These are phyloP conservation scores for Mycena citricolor DNA, from an alignment of 1,284 basidiomycete genomes.

Conservation along the genomic window DNA sequence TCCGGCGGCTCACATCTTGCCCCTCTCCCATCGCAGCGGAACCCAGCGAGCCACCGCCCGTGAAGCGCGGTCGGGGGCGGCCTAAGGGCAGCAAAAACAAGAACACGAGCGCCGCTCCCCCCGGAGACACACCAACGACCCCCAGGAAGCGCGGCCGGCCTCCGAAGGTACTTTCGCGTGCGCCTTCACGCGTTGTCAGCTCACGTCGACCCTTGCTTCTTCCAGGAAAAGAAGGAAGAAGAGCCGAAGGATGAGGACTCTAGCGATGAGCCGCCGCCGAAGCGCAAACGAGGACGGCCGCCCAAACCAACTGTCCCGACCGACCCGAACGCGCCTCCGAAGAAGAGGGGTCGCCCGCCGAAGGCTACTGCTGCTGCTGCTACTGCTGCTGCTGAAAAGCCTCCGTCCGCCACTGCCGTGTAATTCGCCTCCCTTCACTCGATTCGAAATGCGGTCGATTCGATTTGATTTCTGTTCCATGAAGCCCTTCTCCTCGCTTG, in stretches of 20 bases:
- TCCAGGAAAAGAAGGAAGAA: conserved; percentile 58
- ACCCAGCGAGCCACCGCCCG: conserved; percentile 30
- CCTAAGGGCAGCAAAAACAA: conserved; percentile 85
- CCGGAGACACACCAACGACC: conserved; percentile 36
- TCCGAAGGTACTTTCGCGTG: conserved; percentile 60
- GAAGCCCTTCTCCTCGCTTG: conserved; percentile 30
- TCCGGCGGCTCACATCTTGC: conserved; percentile 24
- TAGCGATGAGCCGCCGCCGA: conserved; percentile 50
- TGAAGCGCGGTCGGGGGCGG: conserved; percentile 73
- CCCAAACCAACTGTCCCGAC: conserved; percentile 33
- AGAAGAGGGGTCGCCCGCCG: conserved; percentile 70
- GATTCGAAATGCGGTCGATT: conserved; percentile 8
- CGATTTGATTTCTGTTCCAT: conserved; percentile 21
- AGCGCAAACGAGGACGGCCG: conserved; percentile 72
- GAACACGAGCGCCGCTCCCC: conserved; percentile 47
- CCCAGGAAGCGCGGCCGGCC: conserved; percentile 71
- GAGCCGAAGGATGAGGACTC: conserved; percentile 49
- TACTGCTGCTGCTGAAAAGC: conserved; percentile 14
- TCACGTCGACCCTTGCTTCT: conserved; percentile 22
- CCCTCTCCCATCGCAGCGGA: conserved; percentile 12
- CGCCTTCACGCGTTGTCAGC: conserved; percentile 31
- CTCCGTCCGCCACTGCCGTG: conserved; percentile 28
- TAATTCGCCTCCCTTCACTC: conserved; percentile 21
- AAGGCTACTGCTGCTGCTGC: too few relatives aligned
- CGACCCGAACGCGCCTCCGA: conserved; percentile 51